phyloP scores from a whole-genome alignment of 2,329 filamentous ascomycete species.

The Xylaria sp. region DNA sequence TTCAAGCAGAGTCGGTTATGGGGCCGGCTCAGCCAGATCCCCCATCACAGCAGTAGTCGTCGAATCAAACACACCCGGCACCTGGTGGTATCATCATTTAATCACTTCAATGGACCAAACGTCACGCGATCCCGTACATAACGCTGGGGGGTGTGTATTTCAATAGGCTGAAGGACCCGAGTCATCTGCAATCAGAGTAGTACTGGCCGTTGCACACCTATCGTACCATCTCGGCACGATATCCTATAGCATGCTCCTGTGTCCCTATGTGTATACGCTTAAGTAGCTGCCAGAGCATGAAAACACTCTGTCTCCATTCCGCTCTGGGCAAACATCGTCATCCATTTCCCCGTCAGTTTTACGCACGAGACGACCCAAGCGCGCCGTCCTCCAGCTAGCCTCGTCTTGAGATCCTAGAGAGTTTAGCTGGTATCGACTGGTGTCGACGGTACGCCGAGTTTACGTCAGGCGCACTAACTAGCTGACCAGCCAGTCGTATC shows the following conservation, averaged over 20 bases:
- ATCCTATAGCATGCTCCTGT: conserved; percentile 14
- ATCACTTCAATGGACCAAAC: conserved; percentile 18
- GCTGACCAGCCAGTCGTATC: conserved; percentile 24
- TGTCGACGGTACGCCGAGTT: no score
- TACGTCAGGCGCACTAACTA: conserved; percentile 24
- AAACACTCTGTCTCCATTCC: conserved; percentile 12
- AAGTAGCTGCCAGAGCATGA: conserved; percentile 4
- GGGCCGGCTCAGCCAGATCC: neutral
- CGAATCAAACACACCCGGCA: conserved; percentile 13
- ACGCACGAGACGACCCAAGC: conserved; percentile 8
- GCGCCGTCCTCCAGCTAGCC: neutral
- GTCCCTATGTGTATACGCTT: no score
- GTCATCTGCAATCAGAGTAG: conserved; percentile 28
- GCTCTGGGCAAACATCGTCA: conserved; percentile 11
- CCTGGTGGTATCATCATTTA: conserved; percentile 17
- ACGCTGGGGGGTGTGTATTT: conserved; percentile 17
- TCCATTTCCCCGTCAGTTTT: conserved; percentile 5
- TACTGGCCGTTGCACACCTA: conserved; percentile 24
- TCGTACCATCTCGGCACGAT: conserved; percentile 16
- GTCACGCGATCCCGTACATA: conserved; percentile 35
- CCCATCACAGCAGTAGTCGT: conserved; percentile 2
- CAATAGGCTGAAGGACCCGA: conserved; percentile 33
- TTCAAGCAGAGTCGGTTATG: conserved; percentile 6
- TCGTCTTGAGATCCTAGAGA: conserved; percentile 15
- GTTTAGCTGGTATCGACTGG: conserved; percentile 22